A percentile compares a stretch with the other conserved stretches of the same genome.
phyloP scores from a whole-genome alignment of 2,329 filamentous ascomycete genomes.

The Pyricularia sp. region DNA sequence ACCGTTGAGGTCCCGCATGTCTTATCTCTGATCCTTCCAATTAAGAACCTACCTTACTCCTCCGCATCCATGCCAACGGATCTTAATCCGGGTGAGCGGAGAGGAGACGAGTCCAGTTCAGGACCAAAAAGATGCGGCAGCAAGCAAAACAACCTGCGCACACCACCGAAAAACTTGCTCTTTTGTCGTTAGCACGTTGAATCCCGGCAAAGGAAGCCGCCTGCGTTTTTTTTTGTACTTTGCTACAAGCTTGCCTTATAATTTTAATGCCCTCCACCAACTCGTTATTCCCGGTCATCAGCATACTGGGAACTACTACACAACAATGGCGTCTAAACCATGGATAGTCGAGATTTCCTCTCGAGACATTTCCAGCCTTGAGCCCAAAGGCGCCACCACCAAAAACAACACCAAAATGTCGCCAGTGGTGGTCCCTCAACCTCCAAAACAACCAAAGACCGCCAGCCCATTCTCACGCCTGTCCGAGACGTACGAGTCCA shows the following conservation, averaged over 20 bases:
- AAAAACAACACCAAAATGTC: background rate
- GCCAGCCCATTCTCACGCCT: background rate
- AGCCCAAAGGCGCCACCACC: background rate
- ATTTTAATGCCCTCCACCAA: background rate
- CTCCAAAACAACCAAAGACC: background rate
- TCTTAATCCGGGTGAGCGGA: background rate
- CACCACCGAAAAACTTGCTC: background rate
- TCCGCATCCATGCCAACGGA: background rate
- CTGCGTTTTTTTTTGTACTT: background rate
- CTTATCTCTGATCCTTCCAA: no score
- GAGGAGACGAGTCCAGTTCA: background rate
- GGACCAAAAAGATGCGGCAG: background rate
- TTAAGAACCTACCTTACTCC: no score
- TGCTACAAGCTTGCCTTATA: background rate
- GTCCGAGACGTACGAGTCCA: slow-evolving; percentile 5
- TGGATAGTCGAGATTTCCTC: background rate
- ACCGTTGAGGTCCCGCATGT: no score
- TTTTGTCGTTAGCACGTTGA: no score
- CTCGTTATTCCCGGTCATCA: background rate
- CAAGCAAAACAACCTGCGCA: background rate
- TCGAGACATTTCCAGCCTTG: background rate
- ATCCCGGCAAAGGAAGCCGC: no score
- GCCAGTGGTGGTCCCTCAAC: background rate
- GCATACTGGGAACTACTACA: background rate
- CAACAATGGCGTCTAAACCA: background rate